These are phyloP conservation scores for Penicillium angulare DNA, from an alignment of 495 filamentous ascomycete species.

Conservation along the genomic window DNA sequence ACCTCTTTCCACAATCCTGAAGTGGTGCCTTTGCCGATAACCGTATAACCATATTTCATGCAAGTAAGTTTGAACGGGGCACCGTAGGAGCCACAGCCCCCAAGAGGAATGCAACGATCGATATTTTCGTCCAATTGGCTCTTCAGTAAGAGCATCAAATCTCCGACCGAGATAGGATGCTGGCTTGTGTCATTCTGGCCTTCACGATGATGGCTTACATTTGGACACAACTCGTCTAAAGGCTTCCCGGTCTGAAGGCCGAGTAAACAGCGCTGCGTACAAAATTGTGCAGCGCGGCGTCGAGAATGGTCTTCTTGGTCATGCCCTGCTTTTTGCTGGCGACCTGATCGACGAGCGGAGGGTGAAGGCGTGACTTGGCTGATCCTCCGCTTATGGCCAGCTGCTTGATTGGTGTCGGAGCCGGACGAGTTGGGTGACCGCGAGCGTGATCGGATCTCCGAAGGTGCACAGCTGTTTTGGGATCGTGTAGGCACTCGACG, in stretches of 20 bases:
- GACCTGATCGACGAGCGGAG: constrained; percentile 10
- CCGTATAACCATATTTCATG: constrained; percentile 41
- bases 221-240: constrained; percentile 45
- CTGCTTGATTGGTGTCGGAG: constrained; percentile 23
- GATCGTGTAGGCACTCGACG: constrained; percentile 22
- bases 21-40: constrained; percentile 48
- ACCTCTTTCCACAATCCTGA: constrained; percentile 32
- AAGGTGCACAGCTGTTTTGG: constrained; percentile 15
- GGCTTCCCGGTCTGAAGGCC: constrained; percentile 32
- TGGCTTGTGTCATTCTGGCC: constrained; percentile 2
- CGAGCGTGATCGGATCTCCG: background rate
- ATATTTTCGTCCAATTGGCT: constrained; percentile 29
- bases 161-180: constrained; percentile 20
- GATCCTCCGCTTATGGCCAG: constrained; percentile 25
- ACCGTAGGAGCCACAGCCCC: constrained; percentile 22
- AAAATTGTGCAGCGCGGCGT: constrained; percentile 30
- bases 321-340: constrained; percentile 6
- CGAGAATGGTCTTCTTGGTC: constrained; percentile 5
- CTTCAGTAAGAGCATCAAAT: constrained; percentile 17
- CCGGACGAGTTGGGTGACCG: constrained; percentile 16
- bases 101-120: constrained; percentile 24
- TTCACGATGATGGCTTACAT: constrained; percentile 33
- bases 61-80: constrained; percentile 43
- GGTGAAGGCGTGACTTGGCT: constrained; percentile 22
- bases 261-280: constrained; percentile 46